phyloP scores from a whole-genome alignment of 371 early-diverging fungal species.

The Conidiobolus incongruus region DNA sequence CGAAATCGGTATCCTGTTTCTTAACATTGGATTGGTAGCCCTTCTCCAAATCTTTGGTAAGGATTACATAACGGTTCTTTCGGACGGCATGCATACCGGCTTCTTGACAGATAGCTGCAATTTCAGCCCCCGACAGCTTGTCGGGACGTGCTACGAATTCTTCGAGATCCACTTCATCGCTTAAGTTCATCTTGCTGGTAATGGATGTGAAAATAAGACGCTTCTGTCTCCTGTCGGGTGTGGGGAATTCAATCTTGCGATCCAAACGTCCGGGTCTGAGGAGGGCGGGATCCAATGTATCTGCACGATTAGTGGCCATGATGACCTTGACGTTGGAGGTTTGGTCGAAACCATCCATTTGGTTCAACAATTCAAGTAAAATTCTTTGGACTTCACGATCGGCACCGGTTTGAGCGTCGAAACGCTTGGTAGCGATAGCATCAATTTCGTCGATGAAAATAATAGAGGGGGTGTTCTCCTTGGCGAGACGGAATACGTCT shows the following conservation, averaged over 20 bases:
- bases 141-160: conserved; percentile 97
- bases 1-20: conserved; percentile 87
- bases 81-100: conserved; percentile 98
- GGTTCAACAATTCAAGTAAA: conserved; percentile 94
- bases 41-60: conserved; percentile 95
- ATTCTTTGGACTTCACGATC: conserved; percentile 99
- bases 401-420: conserved; percentile 98
- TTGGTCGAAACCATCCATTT: conserved; percentile 99
- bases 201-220: conserved; percentile 95
- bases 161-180: conserved; percentile 97
- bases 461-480: conserved; percentile 98
- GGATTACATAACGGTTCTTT: conserved; percentile 94
- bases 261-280: conserved; percentile 98
- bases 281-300: conserved; percentile 98
- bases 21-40: conserved; percentile 94
- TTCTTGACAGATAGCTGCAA: conserved; percentile 98
- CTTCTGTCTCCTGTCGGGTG: conserved; percentile 98
- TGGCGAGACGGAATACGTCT: conserved; percentile 96
- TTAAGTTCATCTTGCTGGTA: conserved; percentile 96
- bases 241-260: conserved; percentile 99
- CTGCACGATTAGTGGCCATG: conserved; percentile 99
- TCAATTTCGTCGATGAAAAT: conserved; percentile 99
- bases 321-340: conserved; percentile 98
- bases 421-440: conserved; percentile 98
- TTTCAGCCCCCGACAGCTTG: conserved; percentile 97